Percentiles rank a stretch among this genome's conserved stretches.
Evolutionary conservation across 176 grass and related monocot species (phyloP).

Genomic region (Pharus latifolius): DNA sequence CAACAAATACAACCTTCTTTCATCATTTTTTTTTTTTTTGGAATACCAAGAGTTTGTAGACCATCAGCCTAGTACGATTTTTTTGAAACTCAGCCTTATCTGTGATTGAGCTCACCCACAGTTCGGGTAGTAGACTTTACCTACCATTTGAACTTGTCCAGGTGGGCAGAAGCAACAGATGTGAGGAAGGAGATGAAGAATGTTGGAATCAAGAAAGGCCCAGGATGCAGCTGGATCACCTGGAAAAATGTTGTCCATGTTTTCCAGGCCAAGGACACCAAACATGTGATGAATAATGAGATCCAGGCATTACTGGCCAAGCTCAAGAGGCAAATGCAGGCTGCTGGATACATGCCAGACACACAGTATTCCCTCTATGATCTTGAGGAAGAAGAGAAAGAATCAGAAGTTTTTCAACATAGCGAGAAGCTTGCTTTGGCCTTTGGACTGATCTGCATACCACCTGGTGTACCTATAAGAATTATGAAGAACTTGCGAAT

Average conservation of each 20-base stretch:
- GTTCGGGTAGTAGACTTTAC: background rate
- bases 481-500: conserved; percentile 81
- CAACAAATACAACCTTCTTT: too few species aligned
- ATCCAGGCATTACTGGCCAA: conserved; percentile 53
- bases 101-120: background rate
- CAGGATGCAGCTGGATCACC: conserved; percentile 77
- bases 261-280: conserved; percentile 77
- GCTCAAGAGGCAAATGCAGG: conserved; percentile 57
- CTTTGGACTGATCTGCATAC: conserved; percentile 73
- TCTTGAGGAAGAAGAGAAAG: conserved; percentile 93
- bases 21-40: too few species aligned
- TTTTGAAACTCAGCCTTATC: background rate
- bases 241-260: conserved; percentile 76
- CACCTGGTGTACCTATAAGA: conserved; percentile 47
- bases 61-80: too few species aligned
- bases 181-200: conserved; percentile 67
- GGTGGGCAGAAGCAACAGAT: conserved; percentile 72
- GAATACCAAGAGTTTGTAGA: too few species aligned
- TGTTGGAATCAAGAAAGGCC: conserved; percentile 67
- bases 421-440: conserved; percentile 86
- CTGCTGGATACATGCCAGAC: conserved; percentile 59
- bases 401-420: conserved; percentile 75
- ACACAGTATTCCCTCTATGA: conserved; percentile 60
- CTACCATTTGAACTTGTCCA: conserved; percentile 10
- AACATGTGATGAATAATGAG: conserved; percentile 56